phyloP scores from a whole-genome alignment of 495 filamentous ascomycete genomes.

The Glonium stellatum region DNA sequence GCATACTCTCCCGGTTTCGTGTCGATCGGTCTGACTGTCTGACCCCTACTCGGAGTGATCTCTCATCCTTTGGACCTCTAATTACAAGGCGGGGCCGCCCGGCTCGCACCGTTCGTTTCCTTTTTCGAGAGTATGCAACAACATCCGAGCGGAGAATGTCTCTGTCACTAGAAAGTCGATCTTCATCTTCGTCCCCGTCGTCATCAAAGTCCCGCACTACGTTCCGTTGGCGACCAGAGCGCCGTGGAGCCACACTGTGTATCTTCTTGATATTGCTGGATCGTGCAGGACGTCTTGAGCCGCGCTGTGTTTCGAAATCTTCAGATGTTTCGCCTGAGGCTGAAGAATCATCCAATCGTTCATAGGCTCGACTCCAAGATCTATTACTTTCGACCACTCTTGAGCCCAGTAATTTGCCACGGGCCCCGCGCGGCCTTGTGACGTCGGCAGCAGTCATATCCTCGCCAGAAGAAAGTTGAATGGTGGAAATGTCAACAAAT shows the following conservation, averaged over 20 bases:
- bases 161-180: conserved; percentile 4
- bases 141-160: conserved; percentile 25
- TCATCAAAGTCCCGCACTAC: conserved; percentile 2
- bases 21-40: conserved; percentile 36
- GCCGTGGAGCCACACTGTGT: not conserved
- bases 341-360: not conserved
- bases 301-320: not conserved
- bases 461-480: conserved; percentile 27
- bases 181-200: conserved; percentile 20
- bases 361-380: conserved; percentile 3
- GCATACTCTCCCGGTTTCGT: conserved; percentile 46
- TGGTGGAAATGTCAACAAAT: conserved; percentile 28
- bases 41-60: conserved; percentile 14
- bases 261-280: not conserved
- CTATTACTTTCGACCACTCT: not conserved
- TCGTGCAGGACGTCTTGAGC: not conserved
- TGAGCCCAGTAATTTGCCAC: not conserved
- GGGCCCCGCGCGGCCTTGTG: conserved; percentile 14
- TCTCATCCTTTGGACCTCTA: conserved; percentile 10
- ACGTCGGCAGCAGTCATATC: conserved; percentile 9
- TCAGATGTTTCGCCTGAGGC: conserved; percentile 6
- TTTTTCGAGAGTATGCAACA: conserved; percentile 9
- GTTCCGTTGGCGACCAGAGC: conserved; percentile 16
- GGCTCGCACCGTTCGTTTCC: conserved; percentile 5
- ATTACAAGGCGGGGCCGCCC: not conserved